These are phyloP conservation scores for Mariannaea sp. DNA, from an alignment of 2,329 filamentous ascomycete genomes.

Conservation along the genomic window DNA sequence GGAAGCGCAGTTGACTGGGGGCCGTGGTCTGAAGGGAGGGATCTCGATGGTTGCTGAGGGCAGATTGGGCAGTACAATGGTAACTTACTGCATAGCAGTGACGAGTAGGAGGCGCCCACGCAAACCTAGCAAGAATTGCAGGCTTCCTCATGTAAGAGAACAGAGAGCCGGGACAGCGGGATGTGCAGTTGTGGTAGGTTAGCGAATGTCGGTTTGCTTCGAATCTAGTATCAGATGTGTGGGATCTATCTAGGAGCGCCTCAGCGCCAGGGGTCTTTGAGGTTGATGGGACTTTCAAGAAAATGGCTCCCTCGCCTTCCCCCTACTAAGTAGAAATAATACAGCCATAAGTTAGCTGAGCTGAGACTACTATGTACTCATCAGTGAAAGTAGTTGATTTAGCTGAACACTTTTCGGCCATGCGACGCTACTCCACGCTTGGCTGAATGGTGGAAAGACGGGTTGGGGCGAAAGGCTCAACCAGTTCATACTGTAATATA, in stretches of 20 bases:
- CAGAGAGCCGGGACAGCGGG: slow-evolving; percentile 27
- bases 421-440: slow-evolving; percentile 20
- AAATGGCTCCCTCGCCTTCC: neutral
- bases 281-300: neutral
- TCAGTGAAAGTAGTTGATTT: too few relatives aligned
- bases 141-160: slow-evolving; percentile 31
- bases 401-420: too few relatives aligned
- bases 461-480: slow-evolving; percentile 29
- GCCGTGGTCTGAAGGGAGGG: slow-evolving; percentile 22
- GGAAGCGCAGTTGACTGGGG: slow-evolving; percentile 31
- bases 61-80: slow-evolving; percentile 3
- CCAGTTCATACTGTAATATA: slow-evolving; percentile 11
- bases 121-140: slow-evolving; percentile 4
- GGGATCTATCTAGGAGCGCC: slow-evolving; percentile 15
- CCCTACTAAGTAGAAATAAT: neutral
- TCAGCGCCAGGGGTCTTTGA: neutral
- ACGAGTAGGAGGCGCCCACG: slow-evolving; percentile 12
- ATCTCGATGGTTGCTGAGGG: slow-evolving; percentile 38
- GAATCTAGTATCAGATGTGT: slow-evolving; percentile 25
- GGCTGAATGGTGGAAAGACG: slow-evolving; percentile 30
- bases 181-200: slow-evolving; percentile 18
- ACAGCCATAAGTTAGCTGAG: too few relatives aligned
- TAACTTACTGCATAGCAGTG: neutral
- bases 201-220: slow-evolving; percentile 16
- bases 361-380: too few relatives aligned